Evolutionary conservation across 148 eudicot genomes (phyloP), one percentile per base, ranked within the genome.

Genomic region (Rhododendron williamsianum): DNA sequence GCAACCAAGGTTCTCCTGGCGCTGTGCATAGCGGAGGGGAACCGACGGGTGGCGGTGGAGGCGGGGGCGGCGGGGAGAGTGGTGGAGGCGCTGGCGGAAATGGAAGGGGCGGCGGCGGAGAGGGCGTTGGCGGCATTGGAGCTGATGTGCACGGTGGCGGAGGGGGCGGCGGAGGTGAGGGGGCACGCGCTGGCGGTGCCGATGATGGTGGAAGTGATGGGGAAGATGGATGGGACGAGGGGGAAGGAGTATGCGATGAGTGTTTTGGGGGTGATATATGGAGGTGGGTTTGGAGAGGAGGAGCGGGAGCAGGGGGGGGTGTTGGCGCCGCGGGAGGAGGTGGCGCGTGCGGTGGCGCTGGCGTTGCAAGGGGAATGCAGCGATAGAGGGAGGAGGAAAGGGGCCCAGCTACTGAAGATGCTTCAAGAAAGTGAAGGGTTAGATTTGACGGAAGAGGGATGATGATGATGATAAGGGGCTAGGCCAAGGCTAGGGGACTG

Each of bases 311-410:
- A 84, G 12, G 87, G 81, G 13, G 91, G 88, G 41, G 58, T 87
- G 54, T 84, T 78, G 84, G 95, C 98, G 6, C 98, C 98, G 48
- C 89, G 93, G 35, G 97, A 95, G 78, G 96, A 95, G 91, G 95
- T 96, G 89, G 98, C 94, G 82, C 90, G 95, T 51, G 98, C 97
- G 76, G 98, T 96, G 84, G 90, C 85, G 89, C 88, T 96, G 87
- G 99, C 99, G 0, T 87, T 96, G 94, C 97, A 93, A 41, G 97
- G 96, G 77, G 91, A 92, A 10, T 94, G 99, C 81, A 96, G 94
- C 84, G 95, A 93, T 0, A 93, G 99, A 10, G 97, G 91, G 52
- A 93, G 87, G 89, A 91, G 98, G 56, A 96, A 96, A 87, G 99
- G 98, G 85, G 93, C 89, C 80, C 98, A 94, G 87, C 90, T 96